Percentiles rank a stretch among this genome's conserved stretches.
These are phyloP conservation scores for Stevia rebaudiana DNA, from an alignment of 140 eudicot species.

Conservation along the genomic window DNA sequence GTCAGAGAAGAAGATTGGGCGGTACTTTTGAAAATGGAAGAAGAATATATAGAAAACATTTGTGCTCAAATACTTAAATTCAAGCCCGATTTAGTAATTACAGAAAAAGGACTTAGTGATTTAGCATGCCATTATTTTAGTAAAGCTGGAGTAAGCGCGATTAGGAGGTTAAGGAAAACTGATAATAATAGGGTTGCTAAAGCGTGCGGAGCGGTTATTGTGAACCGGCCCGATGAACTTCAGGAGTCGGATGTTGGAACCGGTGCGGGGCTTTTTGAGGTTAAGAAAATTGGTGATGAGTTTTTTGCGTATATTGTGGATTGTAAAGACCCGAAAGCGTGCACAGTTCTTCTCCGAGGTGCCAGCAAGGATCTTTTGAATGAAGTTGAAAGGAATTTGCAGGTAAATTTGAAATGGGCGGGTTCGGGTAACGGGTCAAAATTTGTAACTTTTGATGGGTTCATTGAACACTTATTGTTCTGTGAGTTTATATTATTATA, in stretches of 20 bases:
- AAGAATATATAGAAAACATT: slow-evolving; percentile 44
- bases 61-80: slow-evolving; percentile 51
- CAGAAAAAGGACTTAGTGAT: slow-evolving; percentile 57
- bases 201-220: slow-evolving; percentile 49
- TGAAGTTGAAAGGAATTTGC: slow-evolving; percentile 72
- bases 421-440: not conserved
- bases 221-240: slow-evolving; percentile 45
- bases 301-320: slow-evolving; percentile 45
- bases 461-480: not conserved
- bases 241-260: slow-evolving; percentile 46
- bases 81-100: slow-evolving; percentile 49
- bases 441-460: not conserved
- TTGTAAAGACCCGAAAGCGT: slow-evolving; percentile 53
- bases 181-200: slow-evolving; percentile 56
- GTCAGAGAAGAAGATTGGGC: slow-evolving; percentile 62
- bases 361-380: slow-evolving; percentile 60
- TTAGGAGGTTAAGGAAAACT: slow-evolving; percentile 50
- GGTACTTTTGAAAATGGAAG: slow-evolving; percentile 54
- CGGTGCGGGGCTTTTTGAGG: slow-evolving; percentile 54
- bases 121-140: slow-evolving; percentile 55
- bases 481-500: not conserved
- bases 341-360: slow-evolving; percentile 49
- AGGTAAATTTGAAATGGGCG: slow-evolving; percentile 31
- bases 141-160: slow-evolving; percentile 60
- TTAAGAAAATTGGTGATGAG: slow-evolving; percentile 51